Percentiles rank a stretch among this genome's conserved stretches.
These are phyloP conservation scores for Candida dajiaensis DNA, from an alignment of 805 yeast species.

Conservation along the genomic window DNA sequence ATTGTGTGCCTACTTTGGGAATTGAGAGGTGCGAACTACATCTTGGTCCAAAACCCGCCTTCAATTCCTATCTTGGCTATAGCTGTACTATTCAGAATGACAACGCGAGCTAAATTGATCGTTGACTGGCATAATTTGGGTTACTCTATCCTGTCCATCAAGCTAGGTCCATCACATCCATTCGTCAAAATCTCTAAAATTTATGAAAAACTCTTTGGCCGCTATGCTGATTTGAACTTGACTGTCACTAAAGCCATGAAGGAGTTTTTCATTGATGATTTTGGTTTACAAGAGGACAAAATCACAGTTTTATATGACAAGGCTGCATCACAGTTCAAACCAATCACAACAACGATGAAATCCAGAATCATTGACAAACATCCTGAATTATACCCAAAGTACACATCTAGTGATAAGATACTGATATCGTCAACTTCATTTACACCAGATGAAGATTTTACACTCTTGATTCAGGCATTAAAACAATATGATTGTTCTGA, in stretches of 20 bases:
- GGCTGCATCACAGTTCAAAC: constrained; percentile 66
- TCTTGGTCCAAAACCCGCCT: constrained; percentile 90
- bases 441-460: constrained; percentile 92
- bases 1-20: constrained; percentile 44
- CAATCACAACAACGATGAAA: constrained; percentile 31
- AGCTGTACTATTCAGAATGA: constrained; percentile 45
- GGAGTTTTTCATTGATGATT: constrained; percentile 46
- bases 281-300: constrained; percentile 42
- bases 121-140: constrained; percentile 98
- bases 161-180: constrained; percentile 46
- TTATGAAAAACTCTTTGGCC: constrained; percentile 62
- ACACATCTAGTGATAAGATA: constrained; percentile 45
- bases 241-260: constrained; percentile 80
- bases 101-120: constrained; percentile 55
- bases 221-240: constrained; percentile 62
- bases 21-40: constrained; percentile 56
- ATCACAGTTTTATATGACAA: constrained; percentile 76
- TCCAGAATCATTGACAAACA: constrained; percentile 30
- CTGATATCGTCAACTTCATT: constrained; percentile 86
- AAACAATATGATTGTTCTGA: constrained; percentile 35
- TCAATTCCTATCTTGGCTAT: constrained; percentile 75
- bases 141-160: constrained; percentile 70
- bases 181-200: constrained; percentile 51
- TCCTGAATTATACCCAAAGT: constrained; percentile 28
- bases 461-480: constrained; percentile 62